These are phyloP conservation scores for Phlebopus sp. DNA, from an alignment of 1,284 basidiomycete species.

Conservation along the genomic window DNA sequence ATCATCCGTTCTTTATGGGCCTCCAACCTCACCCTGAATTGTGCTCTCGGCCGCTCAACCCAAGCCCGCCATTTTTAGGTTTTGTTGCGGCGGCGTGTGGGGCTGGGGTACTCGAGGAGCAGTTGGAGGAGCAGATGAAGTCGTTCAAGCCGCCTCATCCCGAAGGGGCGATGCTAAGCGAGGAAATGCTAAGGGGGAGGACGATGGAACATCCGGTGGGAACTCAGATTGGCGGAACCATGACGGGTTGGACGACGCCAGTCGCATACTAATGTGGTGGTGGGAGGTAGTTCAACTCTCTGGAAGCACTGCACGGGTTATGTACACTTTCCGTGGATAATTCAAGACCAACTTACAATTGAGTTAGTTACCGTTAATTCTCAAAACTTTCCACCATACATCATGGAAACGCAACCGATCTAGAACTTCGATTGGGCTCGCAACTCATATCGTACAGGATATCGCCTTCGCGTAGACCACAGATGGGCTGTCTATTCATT, in stretches of 20 bases:
- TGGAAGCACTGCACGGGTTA: too few relatives aligned
- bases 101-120: constrained; percentile 63
- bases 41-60: constrained; percentile 98
- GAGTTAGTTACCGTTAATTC: too few relatives aligned
- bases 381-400: too few relatives aligned
- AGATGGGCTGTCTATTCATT: too few relatives aligned
- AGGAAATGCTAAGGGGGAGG: constrained; percentile 38
- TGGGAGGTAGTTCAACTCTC: too few relatives aligned
- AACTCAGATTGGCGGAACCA: constrained; percentile 19
- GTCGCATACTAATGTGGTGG: constrained; percentile 14
- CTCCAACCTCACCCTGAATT: constrained; percentile 99
- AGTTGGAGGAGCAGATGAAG: constrained; percentile 64
- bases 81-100: constrained; percentile 84
- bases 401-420: too few relatives aligned
- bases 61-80: constrained; percentile 96
- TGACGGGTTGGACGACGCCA: constrained; percentile 18
- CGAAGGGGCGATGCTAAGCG: constrained; percentile 47
- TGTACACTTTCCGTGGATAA: too few relatives aligned
- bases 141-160: constrained; percentile 52
- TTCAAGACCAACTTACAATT: too few relatives aligned
- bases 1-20: constrained; percentile 94
- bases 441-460: too few relatives aligned
- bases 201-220: constrained; percentile 31
- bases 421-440: too few relatives aligned
- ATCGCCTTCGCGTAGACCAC: too few relatives aligned